Percentiles rank a stretch among this genome's conserved stretches.
Conservation (phyloP, 768 basidiomycete genomes). For the Boletus barrowsii region DNA sequence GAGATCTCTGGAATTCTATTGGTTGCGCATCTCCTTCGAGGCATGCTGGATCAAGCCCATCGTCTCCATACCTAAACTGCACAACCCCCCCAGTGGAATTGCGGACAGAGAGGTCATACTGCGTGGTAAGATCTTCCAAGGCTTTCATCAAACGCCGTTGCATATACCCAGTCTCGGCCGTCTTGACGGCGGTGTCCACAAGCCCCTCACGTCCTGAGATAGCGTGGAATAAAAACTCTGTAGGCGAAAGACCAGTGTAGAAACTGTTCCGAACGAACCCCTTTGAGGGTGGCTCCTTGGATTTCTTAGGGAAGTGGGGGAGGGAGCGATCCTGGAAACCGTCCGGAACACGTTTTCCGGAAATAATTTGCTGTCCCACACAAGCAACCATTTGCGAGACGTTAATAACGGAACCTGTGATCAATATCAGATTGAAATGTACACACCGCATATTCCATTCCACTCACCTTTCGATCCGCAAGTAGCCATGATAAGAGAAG, state of each 20-base stretch:
- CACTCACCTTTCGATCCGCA: slow-evolving; percentile 93
- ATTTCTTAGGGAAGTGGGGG: slow-evolving; percentile 98
- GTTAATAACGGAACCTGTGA: slow-evolving; percentile 95
- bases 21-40: slow-evolving; percentile 95
- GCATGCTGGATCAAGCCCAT: slow-evolving; percentile 94
- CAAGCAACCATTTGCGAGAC: slow-evolving; percentile 99
- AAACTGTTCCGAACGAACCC: slow-evolving; percentile 99
- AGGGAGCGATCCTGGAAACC: slow-evolving; percentile 98
- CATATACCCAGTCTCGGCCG: slow-evolving; percentile 99
- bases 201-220: slow-evolving; percentile 98
- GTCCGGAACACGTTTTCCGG: slow-evolving; percentile 96
- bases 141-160: slow-evolving; percentile 99
- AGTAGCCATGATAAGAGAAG: slow-evolving; percentile 97
- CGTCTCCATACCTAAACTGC: slow-evolving; percentile 96
- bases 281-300: slow-evolving; percentile 92
- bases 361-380: slow-evolving; percentile 98
- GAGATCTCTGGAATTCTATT: slow-evolving; percentile 82
- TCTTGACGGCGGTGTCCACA: slow-evolving; percentile 99
- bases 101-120: slow-evolving; percentile 94
- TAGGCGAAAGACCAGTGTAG: slow-evolving; percentile 85
- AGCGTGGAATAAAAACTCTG: slow-evolving; percentile 98
- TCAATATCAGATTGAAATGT: not conserved
- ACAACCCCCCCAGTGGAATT: slow-evolving; percentile 95
- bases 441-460: not conserved
- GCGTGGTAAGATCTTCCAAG: slow-evolving; percentile 91